Percentiles rank a stretch among this genome's conserved stretches.
Evolutionary conservation across 768 basidiomycete species (phyloP).

Genomic region (Pisolithus orientalis): DNA sequence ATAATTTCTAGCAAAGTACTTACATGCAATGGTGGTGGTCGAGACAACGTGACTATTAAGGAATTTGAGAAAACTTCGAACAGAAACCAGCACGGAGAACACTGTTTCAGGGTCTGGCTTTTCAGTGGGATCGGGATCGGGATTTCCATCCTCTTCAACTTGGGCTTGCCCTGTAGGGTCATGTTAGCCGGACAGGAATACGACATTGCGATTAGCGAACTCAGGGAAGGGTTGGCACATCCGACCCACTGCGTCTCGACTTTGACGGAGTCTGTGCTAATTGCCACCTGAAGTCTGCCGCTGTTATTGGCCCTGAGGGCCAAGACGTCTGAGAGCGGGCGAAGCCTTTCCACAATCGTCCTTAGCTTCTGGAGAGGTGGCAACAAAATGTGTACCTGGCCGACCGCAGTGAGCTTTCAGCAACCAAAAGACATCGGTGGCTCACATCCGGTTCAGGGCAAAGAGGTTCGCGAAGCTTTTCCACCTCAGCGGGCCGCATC

Average conservation of each 20-base stretch:
- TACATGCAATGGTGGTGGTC: conserved; percentile 81
- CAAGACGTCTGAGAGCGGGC: conserved; percentile 63
- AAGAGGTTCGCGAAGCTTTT: conserved; percentile 67
- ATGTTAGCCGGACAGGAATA: background rate
- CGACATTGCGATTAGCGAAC: conserved; percentile 20
- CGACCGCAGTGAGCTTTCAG: background rate
- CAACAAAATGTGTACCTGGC: conserved; percentile 69
- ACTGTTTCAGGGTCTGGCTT: conserved; percentile 49
- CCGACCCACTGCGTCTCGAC: conserved; percentile 76
- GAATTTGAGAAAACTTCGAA: conserved; percentile 75
- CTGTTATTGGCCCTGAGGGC: conserved; percentile 61
- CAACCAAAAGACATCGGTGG: conserved; percentile 3
- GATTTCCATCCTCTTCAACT: conserved; percentile 30
- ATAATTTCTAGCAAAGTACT: conserved; percentile 20
- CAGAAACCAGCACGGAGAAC: conserved; percentile 62
- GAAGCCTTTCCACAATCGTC: conserved; percentile 71
- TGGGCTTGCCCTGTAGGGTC: conserved; percentile 14
- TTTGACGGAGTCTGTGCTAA: conserved; percentile 66
- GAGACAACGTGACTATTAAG: conserved; percentile 75
- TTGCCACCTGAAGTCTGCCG: conserved; percentile 47
- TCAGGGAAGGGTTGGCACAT: conserved; percentile 59
- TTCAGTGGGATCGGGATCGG: conserved; percentile 30
- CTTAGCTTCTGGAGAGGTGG: conserved; percentile 71
- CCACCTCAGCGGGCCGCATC: conserved; percentile 68
- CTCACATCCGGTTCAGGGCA: conserved; percentile 83